Evolutionary conservation across 2,329 filamentous ascomycete species (phyloP).

Genomic region (Biscogniauxia mediterranea): DNA sequence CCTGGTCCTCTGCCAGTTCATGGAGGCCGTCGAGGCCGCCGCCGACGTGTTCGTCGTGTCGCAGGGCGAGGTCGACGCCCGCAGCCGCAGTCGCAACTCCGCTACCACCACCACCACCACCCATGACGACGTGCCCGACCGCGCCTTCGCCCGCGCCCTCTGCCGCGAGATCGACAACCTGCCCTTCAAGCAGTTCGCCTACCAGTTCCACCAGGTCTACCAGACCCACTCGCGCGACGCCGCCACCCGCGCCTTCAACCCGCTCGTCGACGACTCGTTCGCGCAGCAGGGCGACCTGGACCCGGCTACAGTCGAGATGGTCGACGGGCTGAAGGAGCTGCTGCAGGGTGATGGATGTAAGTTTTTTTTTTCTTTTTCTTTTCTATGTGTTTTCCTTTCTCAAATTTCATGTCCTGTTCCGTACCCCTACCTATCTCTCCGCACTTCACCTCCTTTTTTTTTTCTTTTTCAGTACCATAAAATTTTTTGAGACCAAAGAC

Average conservation of each 20-base stretch:
- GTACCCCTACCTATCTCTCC: too few relatives aligned
- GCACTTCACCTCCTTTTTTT: too few relatives aligned
- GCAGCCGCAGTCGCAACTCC: slow-evolving; percentile 27
- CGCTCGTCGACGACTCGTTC: slow-evolving; percentile 44
- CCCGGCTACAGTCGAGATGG: slow-evolving; percentile 41
- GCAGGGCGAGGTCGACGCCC: slow-evolving; percentile 49
- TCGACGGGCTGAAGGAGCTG: slow-evolving; percentile 40
- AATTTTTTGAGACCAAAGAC: background rate
- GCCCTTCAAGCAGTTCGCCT: slow-evolving; percentile 59
- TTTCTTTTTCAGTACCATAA: too few relatives aligned
- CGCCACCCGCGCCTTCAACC: slow-evolving; percentile 52
- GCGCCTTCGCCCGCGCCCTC: slow-evolving; percentile 44
- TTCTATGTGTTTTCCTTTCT: too few relatives aligned
- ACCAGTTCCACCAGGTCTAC: slow-evolving; percentile 59
- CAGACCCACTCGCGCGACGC: slow-evolving; percentile 54
- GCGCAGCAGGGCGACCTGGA: slow-evolving; percentile 43
- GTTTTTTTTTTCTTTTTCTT: slow-evolving; percentile 23
- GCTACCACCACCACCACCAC: background rate
- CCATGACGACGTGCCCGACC: slow-evolving; percentile 33
- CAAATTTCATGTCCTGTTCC: background rate
- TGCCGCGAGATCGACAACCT: slow-evolving; percentile 55
- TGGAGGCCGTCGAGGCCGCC: slow-evolving; percentile 55
- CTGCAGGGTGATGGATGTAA: slow-evolving; percentile 42
- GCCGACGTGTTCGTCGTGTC: slow-evolving; percentile 51
- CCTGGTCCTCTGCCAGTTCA: slow-evolving; percentile 55